Evolutionary conservation across 2,329 filamentous ascomycete species (phyloP), one percentile per base, ranked within the genome.

Genomic region (Stagonosporopsis cucurbitacearum): DNA sequence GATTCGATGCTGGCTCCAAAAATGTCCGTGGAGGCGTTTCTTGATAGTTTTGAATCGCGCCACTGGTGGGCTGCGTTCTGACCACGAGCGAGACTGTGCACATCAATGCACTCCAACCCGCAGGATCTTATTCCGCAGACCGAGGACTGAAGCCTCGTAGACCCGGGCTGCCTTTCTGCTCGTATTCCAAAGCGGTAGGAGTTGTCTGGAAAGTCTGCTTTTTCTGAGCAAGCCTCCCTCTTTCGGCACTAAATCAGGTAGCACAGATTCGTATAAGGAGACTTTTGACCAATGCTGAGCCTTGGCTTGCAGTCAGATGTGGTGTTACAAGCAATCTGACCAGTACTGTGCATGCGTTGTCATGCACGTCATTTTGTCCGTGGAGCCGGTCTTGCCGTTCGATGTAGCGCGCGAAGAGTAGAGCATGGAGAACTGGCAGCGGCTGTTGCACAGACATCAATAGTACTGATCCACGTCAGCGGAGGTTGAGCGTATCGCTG

Each of bases 81-180:
- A 48, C 57, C 61, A 62, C 58, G 55, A 63, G 63, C 63, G 60
- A 62, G 63, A 63, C 62, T 36, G 47, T 55, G 32, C 42, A 53
- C 52, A 65, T 65, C 40, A 59, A 68, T 69, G 36, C 50, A 61
- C 54, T 57, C 39, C 58, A 57, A 50, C 60, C 66, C 58, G 67
- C 66, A 70, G 63, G 54, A 65, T 64, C 62, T 60, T 39, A 64
- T 39, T 56, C 66, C 60, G 47, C 12, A 57, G 40, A 63, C 63
- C 63, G 57, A 70, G 61, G 50, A 62, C 40, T 57, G 50, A 39
- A 59, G 39, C 28, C 49, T 59, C 54, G 51, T 41, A 40, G 59
- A 64, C 59, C 62, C 62, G 63, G 60, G 57, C 54, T 39, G 53
- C 44, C 32, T 54, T 50, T n/a, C 53, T 59, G 59, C 52, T 46